Evolutionary conservation across 1,139 yeast genomes (phyloP).

Genomic region (Arxiozyma heterogenica): DNA sequence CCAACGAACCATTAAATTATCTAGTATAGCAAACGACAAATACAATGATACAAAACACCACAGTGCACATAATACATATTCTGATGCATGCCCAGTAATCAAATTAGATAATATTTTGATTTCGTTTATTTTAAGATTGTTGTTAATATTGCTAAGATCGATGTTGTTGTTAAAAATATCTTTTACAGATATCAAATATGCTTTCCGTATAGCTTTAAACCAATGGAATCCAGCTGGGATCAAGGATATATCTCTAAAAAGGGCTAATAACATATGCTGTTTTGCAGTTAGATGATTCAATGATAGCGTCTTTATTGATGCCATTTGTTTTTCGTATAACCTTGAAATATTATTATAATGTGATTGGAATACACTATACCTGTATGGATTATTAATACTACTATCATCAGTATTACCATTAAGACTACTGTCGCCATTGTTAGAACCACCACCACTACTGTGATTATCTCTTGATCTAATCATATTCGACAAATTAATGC

Average conservation of each 20-base stretch:
- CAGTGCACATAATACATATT: conserved; percentile 59
- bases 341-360: not conserved
- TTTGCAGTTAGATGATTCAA: conserved; percentile 47
- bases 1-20: conserved; percentile 89
- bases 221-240: conserved; percentile 55
- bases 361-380: conserved; percentile 1
- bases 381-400: not conserved
- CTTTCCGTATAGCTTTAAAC: conserved; percentile 45
- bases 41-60: conserved; percentile 87
- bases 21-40: conserved; percentile 73
- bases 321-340: not conserved
- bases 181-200: conserved; percentile 27
- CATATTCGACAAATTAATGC: not conserved
- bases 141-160: conserved; percentile 8
- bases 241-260: conserved; percentile 64
- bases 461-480: not conserved
- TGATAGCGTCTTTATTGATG: conserved; percentile 14
- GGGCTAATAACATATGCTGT: conserved; percentile 66
- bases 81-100: conserved; percentile 48
- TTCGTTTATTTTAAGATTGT: not conserved
- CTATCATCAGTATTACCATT: not conserved
- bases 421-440: not conserved
- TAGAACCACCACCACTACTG: not conserved
- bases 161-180: conserved; percentile 8
- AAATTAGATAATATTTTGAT: conserved; percentile 3